Evolutionary conservation across 78 protist species (phyloP), one percentile per base, ranked within the genome.

Genomic region (Dictyostelium intermedium): DNA sequence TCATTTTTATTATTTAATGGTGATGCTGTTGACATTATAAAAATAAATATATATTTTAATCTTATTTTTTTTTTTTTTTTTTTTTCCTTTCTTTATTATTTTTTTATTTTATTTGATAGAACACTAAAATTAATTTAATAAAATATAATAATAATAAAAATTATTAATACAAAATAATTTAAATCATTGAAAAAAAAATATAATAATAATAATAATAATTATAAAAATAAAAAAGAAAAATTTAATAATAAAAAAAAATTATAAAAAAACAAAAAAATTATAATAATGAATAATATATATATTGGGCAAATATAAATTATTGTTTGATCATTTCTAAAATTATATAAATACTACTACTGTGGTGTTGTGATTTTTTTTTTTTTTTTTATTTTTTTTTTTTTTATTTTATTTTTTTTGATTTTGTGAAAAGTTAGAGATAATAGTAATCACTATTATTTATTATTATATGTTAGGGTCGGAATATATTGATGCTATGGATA

Each of bases 21-120:
- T 81, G 85, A 81, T 7, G 84, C n/a, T 41, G 83, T 39, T 77
- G 83, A 77, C 83, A 77, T 77, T 77, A 16, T 41, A 70, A 30
- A 69, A 69, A 53, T 8, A 50, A 53, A 66, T 20, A 60, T 23
- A 2, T 23, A 9, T 60, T 60, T 23, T 23, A 60, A 60, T 7
- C 6, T 25, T 61, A 61, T 23, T 60, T 73, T 32, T 9, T 73
- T 73, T 14, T 73, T 34, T 27, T 30, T 23, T 20, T 63, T 20
- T 20, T 63, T 23, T 23, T 60, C 5, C 10, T n/a, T 61, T 11
- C 11, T 27, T 27, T 27, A 4, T 25, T 27, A 1, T 63, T 27
- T 25, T 66, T 23, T 23, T 60, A 60, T 23, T 60, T 23, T 23
- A 60, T 11, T 73, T 27, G n/a, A 1, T 73, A 35, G 14, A 27